Percentiles rank a stretch among this genome's conserved stretches.
These are phyloP conservation scores for Phaeophleospora eucalypticola DNA, from an alignment of 2,329 filamentous ascomycete genomes.

Conservation along the genomic window DNA sequence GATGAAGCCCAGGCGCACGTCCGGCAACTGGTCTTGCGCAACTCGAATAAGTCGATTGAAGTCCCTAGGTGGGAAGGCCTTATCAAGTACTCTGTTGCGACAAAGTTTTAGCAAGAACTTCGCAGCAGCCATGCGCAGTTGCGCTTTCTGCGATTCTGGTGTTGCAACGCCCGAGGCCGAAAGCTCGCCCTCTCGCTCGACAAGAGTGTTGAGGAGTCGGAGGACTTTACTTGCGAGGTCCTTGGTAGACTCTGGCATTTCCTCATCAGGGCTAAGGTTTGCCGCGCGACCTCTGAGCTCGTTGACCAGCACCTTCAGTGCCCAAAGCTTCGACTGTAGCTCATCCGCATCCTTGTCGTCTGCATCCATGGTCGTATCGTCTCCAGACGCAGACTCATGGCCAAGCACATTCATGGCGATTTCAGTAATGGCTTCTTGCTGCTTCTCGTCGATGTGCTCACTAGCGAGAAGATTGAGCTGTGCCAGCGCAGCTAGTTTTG, in stretches of 20 bases:
- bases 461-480: slow-evolving; percentile 74
- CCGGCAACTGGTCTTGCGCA: slow-evolving; percentile 69
- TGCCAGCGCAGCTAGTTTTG: slow-evolving; percentile 65
- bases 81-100: slow-evolving; percentile 69
- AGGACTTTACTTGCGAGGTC: slow-evolving; percentile 64
- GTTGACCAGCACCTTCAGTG: slow-evolving; percentile 82
- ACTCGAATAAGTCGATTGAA: slow-evolving; percentile 81
- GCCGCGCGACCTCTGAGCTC: slow-evolving; percentile 60
- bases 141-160: slow-evolving; percentile 70
- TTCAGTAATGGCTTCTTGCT: slow-evolving; percentile 71
- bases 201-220: slow-evolving; percentile 71
- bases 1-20: slow-evolving; percentile 75
- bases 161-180: slow-evolving; percentile 67
- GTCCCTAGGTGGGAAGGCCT: slow-evolving; percentile 63
- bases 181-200: slow-evolving; percentile 73
- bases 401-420: slow-evolving; percentile 70
- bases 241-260: slow-evolving; percentile 42
- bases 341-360: slow-evolving; percentile 56
- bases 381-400: neutral
- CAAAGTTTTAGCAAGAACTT: slow-evolving; percentile 79
- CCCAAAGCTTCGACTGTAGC: slow-evolving; percentile 75
- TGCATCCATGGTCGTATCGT: slow-evolving; percentile 45
- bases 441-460: slow-evolving; percentile 63
- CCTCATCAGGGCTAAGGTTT: slow-evolving; percentile 11
- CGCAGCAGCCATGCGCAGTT: slow-evolving; percentile 77